phyloP scores from a whole-genome alignment of 805 yeast species.

The Peterozyma toletana region DNA sequence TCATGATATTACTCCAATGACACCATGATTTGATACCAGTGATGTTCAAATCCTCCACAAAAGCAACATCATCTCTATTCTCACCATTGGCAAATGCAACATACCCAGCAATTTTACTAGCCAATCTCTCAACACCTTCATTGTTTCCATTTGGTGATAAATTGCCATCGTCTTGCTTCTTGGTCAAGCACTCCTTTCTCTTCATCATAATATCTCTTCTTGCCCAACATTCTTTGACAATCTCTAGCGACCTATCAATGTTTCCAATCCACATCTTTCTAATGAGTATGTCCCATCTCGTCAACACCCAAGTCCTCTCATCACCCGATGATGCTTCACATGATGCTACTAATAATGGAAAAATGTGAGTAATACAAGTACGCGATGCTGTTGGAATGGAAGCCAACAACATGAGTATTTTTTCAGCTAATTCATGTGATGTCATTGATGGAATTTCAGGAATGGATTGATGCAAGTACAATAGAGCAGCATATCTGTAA shows the following conservation, averaged over 20 bases:
- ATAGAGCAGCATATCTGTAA: conserved; percentile 49
- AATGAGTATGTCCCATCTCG: conserved; percentile 48
- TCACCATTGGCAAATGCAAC: conserved; percentile 31
- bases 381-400: conserved; percentile 55
- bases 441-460: conserved; percentile 56
- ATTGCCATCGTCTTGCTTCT: conserved; percentile 16
- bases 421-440: conserved; percentile 51
- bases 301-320: conserved; percentile 54
- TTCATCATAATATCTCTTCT: conserved; percentile 42
- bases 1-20: conserved; percentile 67
- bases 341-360: conserved; percentile 56
- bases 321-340: conserved; percentile 57
- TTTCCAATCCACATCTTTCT: conserved; percentile 60
- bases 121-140: conserved; percentile 11
- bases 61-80: conserved; percentile 13
- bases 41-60: conserved; percentile 22
- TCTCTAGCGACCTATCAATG: conserved; percentile 58
- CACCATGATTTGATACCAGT: conserved; percentile 40
- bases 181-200: conserved; percentile 13
- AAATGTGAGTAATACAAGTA: conserved; percentile 52
- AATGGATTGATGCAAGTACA: conserved; percentile 63
- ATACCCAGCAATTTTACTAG: conserved; percentile 29
- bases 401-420: conserved; percentile 51
- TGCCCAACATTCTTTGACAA: conserved; percentile 66
- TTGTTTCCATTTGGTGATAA: conserved; percentile 9